A percentile compares a stretch with the other conserved stretches of the same genome.
These are phyloP conservation scores for Sporothrix variecibatus DNA, from an alignment of 2,329 filamentous ascomycete species.

Conservation along the genomic window DNA sequence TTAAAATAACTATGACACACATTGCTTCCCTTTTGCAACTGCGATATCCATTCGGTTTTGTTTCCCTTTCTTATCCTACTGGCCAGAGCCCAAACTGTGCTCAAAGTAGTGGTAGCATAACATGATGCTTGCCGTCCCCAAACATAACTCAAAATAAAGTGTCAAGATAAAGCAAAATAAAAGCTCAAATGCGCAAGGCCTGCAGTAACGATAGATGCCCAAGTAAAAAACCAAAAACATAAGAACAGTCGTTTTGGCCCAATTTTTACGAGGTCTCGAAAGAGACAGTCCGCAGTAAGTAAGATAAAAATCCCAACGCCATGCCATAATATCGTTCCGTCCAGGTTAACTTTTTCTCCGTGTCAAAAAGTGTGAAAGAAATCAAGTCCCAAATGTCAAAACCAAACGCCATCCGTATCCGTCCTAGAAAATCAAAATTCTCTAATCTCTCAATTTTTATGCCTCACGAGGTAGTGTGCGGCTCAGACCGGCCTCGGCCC, in stretches of 20 bases:
- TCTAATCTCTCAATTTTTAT: conserved; percentile 21
- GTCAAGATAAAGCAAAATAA: neutral
- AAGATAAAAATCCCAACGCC: neutral
- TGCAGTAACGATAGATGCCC: neutral
- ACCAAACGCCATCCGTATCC: neutral
- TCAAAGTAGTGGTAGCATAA: neutral
- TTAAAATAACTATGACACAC: neutral
- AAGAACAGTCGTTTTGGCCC: neutral
- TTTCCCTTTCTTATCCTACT: neutral
- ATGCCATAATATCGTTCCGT: conserved; percentile 13
- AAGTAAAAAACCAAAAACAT: no score
- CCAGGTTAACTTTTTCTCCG: neutral
- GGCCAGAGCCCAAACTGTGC: neutral
- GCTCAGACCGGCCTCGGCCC: conserved; percentile 69
- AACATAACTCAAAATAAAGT: neutral
- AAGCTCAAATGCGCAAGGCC: neutral
- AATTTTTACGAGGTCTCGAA: neutral
- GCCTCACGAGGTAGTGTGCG: conserved; percentile 54
- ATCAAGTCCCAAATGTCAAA: neutral
- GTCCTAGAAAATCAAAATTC: neutral
- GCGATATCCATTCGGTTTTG: neutral
- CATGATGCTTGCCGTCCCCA: neutral
- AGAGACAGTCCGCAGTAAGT: neutral
- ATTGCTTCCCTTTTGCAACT: neutral
- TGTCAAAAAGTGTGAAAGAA: neutral